Evolutionary conservation across 2,329 filamentous ascomycete genomes (phyloP), one percentile per base, ranked within the genome.

Genomic region (Thelonectria discophora): DNA sequence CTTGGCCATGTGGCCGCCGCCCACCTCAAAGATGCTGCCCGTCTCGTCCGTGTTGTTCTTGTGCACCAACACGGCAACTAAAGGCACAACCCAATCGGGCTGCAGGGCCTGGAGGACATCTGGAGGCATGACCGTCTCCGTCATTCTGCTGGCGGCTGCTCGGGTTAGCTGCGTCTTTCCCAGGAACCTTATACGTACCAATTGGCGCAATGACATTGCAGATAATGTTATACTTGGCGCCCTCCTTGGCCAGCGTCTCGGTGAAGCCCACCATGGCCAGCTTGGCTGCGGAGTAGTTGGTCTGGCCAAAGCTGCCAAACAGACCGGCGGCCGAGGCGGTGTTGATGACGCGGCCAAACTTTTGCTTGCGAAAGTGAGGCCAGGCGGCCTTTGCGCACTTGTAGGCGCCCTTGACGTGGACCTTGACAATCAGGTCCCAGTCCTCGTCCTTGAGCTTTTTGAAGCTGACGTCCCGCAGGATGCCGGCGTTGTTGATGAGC

Each of bases 371-470:
- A 86, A 99, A 98, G 80, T 98, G 85, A 62, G 94, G 93, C 94
- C 95, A 99, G 54, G 95, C 95, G 65, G 95, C 95, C 78, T 89
- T 90, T 64, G 95, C 86, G 78, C 92, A 97, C 87, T 97, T 98
- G 86, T 97, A 99, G 74, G 93, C 90, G 71, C 95, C 95, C 75
- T 88, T 91, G 72, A 97, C 89, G 80, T 99, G 94, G 60, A 98
- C 94, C 77, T 88, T 90, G 80, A 94, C 92, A 76, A 97, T 91
- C 70, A 97, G 82, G 76, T 99, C 94, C 95, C 95, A 99, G 79
- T 99, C 95, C 75, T 90, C 81, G 78, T 99, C 95, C 78, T 90
- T 95, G 87, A 98, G 96, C 82, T 98, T 98, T 87, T 97, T 97
- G 84, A 99, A 98, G 85, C 92, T 94, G 75, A 98, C 79, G 81